Conservation (phyloP, 1,139 yeast genomes). For the Pneumocystis jirovecii region DNA sequence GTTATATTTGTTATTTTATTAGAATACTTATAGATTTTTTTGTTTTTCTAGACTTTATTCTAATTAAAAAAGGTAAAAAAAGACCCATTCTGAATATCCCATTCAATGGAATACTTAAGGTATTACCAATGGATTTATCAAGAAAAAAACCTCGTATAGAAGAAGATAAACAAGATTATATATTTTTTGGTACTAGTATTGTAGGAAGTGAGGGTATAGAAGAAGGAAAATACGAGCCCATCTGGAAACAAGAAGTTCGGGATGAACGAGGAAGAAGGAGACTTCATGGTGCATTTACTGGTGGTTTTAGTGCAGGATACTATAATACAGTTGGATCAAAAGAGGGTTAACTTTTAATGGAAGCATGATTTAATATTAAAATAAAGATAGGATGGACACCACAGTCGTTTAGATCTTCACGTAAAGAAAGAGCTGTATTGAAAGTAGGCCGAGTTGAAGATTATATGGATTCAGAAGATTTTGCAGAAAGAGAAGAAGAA, state of each 20-base stretch:
- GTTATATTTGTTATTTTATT: neutral
- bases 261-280: slow-evolving; percentile 18
- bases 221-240: slow-evolving; percentile 7
- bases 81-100: neutral
- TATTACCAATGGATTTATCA: neutral
- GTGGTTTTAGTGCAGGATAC: slow-evolving; percentile 26
- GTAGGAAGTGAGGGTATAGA: neutral
- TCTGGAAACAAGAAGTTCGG: slow-evolving; percentile 16
- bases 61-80: neutral
- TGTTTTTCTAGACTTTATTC: neutral
- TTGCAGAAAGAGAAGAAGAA: slow-evolving; percentile 18
- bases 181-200: slow-evolving; percentile 1
- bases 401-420: slow-evolving; percentile 17
- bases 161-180: neutral
- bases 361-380: neutral
- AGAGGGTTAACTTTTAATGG: slow-evolving; percentile 15
- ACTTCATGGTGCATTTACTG: slow-evolving; percentile 26
- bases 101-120: neutral
- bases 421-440: slow-evolving; percentile 15
- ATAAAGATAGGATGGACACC: slow-evolving; percentile 23
- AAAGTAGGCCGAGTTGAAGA: slow-evolving; percentile 17
- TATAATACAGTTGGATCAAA: slow-evolving; percentile 25
- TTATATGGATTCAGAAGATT: slow-evolving; percentile 25
- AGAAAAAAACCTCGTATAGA: neutral
- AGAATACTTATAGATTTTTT: neutral